A percentile compares a stretch with the other conserved stretches of the same genome.
Conservation (phyloP, 2,329 filamentous ascomycete genomes). For the Neopestalotiopsis sp. region DNA sequence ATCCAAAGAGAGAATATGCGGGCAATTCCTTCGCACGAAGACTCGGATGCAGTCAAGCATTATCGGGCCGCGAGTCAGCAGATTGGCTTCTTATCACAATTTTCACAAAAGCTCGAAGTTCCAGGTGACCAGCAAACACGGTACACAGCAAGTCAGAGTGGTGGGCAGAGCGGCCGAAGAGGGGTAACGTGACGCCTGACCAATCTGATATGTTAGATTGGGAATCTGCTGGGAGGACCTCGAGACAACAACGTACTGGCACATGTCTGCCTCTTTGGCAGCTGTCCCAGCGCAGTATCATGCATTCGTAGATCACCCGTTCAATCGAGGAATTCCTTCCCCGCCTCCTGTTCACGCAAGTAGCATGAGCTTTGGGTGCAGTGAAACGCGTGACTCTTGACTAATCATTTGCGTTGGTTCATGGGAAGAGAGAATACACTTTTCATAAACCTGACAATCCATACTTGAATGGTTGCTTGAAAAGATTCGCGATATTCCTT, state of each 20-base stretch:
- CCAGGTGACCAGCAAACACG: not conserved
- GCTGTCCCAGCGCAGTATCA: too few relatives aligned
- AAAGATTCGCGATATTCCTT: too few relatives aligned
- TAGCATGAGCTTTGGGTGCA: not conserved
- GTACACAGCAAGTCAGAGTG: not conserved
- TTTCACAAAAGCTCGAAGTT: not conserved
- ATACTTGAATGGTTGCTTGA: too few relatives aligned
- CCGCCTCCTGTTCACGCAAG: not conserved
- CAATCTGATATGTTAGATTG: not conserved
- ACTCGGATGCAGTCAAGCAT: not conserved
- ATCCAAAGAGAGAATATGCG: not conserved
- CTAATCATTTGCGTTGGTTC: not conserved
- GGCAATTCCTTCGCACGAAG: not conserved
- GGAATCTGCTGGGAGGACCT: not conserved
- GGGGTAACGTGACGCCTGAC: not conserved
- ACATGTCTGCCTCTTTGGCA: not conserved
- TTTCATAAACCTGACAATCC: too few relatives aligned
- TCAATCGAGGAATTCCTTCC: too few relatives aligned
- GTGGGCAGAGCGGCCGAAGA: not conserved
- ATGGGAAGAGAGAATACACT: too few relatives aligned
- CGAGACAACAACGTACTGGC: not conserved
- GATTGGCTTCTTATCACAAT: not conserved
- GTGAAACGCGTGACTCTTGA: not conserved
- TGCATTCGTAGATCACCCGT: too few relatives aligned
- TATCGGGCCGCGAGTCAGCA: not conserved